phyloP scores from a whole-genome alignment of 768 basidiomycete genomes.

The Termitomyces sp. region DNA sequence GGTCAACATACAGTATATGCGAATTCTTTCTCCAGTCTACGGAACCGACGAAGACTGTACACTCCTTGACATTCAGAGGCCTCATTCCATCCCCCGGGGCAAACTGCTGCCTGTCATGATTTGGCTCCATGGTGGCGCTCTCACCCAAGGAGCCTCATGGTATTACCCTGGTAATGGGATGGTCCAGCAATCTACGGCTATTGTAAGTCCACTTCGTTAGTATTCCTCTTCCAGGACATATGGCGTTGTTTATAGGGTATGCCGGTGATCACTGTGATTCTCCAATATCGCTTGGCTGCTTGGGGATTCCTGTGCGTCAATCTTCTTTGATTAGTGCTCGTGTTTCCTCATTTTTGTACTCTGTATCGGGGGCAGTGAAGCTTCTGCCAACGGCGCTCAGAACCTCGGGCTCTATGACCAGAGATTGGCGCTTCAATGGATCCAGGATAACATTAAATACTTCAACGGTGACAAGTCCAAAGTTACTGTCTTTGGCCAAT shows the following conservation, averaged over 20 bases:
- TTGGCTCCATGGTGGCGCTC: conserved; percentile 16
- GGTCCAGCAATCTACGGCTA: conserved; percentile 12
- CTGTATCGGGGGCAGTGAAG: conserved; percentile 18
- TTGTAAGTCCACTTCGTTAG: conserved; percentile 1
- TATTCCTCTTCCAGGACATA: background rate
- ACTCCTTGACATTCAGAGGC: conserved; percentile 13
- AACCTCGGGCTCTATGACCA: conserved; percentile 45
- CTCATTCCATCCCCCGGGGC: conserved; percentile 5
- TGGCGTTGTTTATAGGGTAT: conserved; percentile 1
- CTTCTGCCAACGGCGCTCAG: conserved; percentile 28
- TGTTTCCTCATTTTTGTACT: background rate
- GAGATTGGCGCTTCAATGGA: conserved; percentile 42
- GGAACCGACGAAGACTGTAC: conserved; percentile 16
- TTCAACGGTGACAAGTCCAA: conserved; percentile 40
- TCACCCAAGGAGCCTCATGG: conserved; percentile 16
- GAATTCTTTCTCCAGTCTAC: conserved; percentile 6
- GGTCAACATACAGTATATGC: background rate
- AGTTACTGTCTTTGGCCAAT: conserved; percentile 51
- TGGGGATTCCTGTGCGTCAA: conserved; percentile 16
- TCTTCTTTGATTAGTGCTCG: background rate
- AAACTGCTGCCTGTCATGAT: conserved; percentile 15
- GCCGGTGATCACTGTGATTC: conserved; percentile 14
- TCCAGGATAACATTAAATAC: conserved; percentile 48
- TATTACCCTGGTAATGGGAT: conserved; percentile 14
- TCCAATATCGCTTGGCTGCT: conserved; percentile 15